phyloP scores from a whole-genome alignment of 108 stramenopile species.

The Stephanodiscus minutulus region DNA sequence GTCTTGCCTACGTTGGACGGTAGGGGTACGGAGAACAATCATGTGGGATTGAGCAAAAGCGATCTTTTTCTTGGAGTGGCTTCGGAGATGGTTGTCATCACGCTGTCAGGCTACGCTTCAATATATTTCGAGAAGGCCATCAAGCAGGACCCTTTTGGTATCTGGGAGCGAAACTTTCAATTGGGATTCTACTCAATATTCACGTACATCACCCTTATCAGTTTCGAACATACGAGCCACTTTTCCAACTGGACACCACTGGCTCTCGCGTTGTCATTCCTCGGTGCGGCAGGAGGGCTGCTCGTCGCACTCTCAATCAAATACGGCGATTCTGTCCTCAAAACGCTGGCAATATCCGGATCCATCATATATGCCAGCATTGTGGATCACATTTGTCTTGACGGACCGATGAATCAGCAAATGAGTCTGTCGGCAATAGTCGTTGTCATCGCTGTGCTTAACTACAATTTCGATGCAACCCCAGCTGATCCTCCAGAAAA shows the following conservation, averaged over 20 bases:
- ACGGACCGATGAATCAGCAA: slow-evolving; percentile 8
- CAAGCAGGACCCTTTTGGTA: slow-evolving; percentile 40
- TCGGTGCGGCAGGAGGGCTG: slow-evolving; percentile 49
- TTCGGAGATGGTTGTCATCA: slow-evolving; percentile 49
- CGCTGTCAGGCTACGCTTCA: slow-evolving; percentile 51
- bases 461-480: slow-evolving; percentile 14
- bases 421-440: slow-evolving; percentile 10
- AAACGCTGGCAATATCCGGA: slow-evolving; percentile 48
- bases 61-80: slow-evolving; percentile 18
- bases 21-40: not conserved
- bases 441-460: slow-evolving; percentile 14
- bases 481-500: not conserved
- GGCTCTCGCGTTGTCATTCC: slow-evolving; percentile 13
- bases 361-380: slow-evolving; percentile 13
- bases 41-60: not conserved
- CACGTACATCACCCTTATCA: slow-evolving; percentile 19
- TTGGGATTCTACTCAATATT: slow-evolving; percentile 29
- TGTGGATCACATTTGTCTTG: slow-evolving; percentile 12
- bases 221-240: not conserved
- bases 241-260: slow-evolving; percentile 13
- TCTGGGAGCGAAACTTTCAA: slow-evolving; percentile 65
- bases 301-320: slow-evolving; percentile 59
- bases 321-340: slow-evolving; percentile 57
- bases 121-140: slow-evolving; percentile 63
- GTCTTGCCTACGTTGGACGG: slow-evolving; percentile 17